phyloP scores from a whole-genome alignment of 2,329 filamentous ascomycete genomes.

The Ophiostoma himal-ulmi region DNA sequence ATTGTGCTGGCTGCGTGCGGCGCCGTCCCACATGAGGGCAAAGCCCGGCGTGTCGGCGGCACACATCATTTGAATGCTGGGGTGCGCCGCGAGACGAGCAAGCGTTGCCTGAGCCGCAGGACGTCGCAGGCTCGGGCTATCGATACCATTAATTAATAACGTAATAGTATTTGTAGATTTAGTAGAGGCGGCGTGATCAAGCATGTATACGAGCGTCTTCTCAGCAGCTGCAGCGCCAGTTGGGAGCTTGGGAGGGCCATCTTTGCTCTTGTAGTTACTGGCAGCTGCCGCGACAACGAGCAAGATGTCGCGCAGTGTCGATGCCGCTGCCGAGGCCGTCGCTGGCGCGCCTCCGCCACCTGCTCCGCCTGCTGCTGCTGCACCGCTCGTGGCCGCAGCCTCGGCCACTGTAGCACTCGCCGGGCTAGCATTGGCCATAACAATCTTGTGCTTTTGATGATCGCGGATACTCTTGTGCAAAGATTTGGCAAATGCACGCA shows the following conservation, averaged over 20 bases:
- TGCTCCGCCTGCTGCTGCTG: constrained; percentile 5
- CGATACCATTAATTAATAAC: constrained; percentile 79
- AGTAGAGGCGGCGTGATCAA: constrained; percentile 44
- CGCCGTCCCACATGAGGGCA: constrained; percentile 81
- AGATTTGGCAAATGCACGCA: constrained; percentile 69
- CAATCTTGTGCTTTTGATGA: constrained; percentile 50
- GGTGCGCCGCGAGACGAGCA: constrained; percentile 68
- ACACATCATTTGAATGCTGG: constrained; percentile 64
- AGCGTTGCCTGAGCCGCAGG: constrained; percentile 64
- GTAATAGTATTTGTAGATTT: constrained; percentile 45
- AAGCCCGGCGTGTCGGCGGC: constrained; percentile 88
- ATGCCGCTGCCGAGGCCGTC: constrained; percentile 20
- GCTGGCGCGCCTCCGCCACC: constrained; percentile 4
- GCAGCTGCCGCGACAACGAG: constrained; percentile 57
- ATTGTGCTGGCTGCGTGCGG: constrained; percentile 62
- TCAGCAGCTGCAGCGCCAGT: constrained; percentile 64
- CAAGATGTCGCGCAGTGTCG: constrained; percentile 64
- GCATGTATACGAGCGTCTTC: constrained; percentile 56
- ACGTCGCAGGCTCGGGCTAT: constrained; percentile 70
- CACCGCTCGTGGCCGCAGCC: constrained; percentile 42
- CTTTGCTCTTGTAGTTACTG: neutral
- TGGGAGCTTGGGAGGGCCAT: constrained; percentile 38
- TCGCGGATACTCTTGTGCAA: constrained; percentile 45
- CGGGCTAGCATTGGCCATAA: constrained; percentile 79
- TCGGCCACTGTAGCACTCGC: constrained; percentile 9